A percentile compares a stretch with the other conserved stretches of the same genome.
phyloP scores from a whole-genome alignment of 2,329 filamentous ascomycete species.

The Phaeosphaeriaceae sp. region DNA sequence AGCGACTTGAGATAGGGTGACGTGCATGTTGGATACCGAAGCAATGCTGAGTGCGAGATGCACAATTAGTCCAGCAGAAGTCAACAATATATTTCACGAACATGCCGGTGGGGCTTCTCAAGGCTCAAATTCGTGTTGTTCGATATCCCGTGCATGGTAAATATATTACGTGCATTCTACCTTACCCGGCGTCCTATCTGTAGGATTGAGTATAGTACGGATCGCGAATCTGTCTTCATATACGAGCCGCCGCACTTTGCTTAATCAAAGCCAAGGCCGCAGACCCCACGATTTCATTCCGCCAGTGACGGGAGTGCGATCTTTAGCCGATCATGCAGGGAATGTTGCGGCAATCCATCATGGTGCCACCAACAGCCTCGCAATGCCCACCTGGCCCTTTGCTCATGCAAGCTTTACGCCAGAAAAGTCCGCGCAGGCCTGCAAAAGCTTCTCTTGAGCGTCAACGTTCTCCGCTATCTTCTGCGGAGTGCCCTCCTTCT shows the following conservation, averaged over 20 bases:
- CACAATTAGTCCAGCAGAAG: background rate
- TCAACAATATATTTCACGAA: background rate
- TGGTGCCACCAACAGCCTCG: background rate
- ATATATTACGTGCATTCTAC: background rate
- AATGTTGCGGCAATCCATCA: background rate
- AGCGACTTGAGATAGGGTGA: constrained; percentile 11
- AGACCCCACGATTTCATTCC: constrained; percentile 30
- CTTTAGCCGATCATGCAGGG: constrained; percentile 19
- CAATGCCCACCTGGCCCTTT: background rate
- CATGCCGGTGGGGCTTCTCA: constrained; percentile 2
- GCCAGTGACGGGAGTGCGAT: constrained; percentile 11
- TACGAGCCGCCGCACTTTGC: constrained; percentile 14
- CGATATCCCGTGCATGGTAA: constrained; percentile 4
- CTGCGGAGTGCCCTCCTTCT: constrained; percentile 33
- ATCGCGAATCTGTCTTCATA: constrained; percentile 8
- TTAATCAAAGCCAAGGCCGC: constrained; percentile 19
- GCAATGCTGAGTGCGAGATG: background rate
- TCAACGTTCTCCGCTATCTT: constrained; percentile 44
- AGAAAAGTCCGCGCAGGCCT: constrained; percentile 46
- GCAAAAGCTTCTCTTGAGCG: constrained; percentile 56
- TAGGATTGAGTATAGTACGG: constrained; percentile 3
- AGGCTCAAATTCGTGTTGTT: constrained; percentile 6
- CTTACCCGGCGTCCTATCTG: constrained; percentile 10
- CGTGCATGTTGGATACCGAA: constrained; percentile 14
- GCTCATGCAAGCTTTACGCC: constrained; percentile 40